A percentile compares a stretch with the other conserved stretches of the same genome.
phyloP scores from a whole-genome alignment of 495 filamentous ascomycete species.

The Hypoxylon cercidicola region DNA sequence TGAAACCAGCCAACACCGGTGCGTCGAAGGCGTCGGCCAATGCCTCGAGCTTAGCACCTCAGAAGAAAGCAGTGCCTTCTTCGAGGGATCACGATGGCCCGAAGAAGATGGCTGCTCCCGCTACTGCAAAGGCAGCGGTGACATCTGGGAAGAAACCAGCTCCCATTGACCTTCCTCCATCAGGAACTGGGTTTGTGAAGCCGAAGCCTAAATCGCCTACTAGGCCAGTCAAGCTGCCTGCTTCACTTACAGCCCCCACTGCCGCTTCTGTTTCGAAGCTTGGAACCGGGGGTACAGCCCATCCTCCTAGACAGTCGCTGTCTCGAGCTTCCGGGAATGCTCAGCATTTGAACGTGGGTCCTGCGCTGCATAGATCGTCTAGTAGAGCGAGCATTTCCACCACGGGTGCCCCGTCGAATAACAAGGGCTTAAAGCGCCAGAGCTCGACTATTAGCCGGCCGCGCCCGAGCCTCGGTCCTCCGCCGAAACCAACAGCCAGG shows the following conservation, averaged over 20 bases:
- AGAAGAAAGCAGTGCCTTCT: slow-evolving; percentile 41
- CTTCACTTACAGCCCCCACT: slow-evolving; percentile 71
- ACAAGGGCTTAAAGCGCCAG: slow-evolving; percentile 51
- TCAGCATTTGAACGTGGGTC: slow-evolving; percentile 31
- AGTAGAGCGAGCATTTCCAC: slow-evolving; percentile 58
- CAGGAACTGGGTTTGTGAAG: slow-evolving; percentile 61
- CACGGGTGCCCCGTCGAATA: slow-evolving; percentile 28
- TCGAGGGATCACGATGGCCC: slow-evolving; percentile 42
- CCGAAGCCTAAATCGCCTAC: slow-evolving; percentile 73
- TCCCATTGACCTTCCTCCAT: slow-evolving; percentile 47
- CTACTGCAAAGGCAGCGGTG: slow-evolving; percentile 23
- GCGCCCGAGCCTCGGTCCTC: slow-evolving; percentile 62
- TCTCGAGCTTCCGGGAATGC: slow-evolving; percentile 50
- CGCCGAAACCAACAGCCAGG: slow-evolving; percentile 55
- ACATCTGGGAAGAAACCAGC: slow-evolving; percentile 48
- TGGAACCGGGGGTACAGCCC: slow-evolving; percentile 44
- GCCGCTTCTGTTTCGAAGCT: slow-evolving; percentile 68
- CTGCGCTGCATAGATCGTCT: slow-evolving; percentile 50
- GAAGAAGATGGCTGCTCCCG: slow-evolving; percentile 35
- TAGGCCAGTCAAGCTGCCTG: slow-evolving; percentile 67
- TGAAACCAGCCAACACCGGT: slow-evolving; percentile 44
- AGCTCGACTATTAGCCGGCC: slow-evolving; percentile 53
- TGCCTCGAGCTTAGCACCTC: slow-evolving; percentile 42
- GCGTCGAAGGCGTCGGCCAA: slow-evolving; percentile 39
- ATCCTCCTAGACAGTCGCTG: slow-evolving; percentile 49